Percentiles rank a stretch among this genome's conserved stretches.
phyloP scores from a whole-genome alignment of 768 basidiomycete genomes.

The Boletus rufocinnamomeus region DNA sequence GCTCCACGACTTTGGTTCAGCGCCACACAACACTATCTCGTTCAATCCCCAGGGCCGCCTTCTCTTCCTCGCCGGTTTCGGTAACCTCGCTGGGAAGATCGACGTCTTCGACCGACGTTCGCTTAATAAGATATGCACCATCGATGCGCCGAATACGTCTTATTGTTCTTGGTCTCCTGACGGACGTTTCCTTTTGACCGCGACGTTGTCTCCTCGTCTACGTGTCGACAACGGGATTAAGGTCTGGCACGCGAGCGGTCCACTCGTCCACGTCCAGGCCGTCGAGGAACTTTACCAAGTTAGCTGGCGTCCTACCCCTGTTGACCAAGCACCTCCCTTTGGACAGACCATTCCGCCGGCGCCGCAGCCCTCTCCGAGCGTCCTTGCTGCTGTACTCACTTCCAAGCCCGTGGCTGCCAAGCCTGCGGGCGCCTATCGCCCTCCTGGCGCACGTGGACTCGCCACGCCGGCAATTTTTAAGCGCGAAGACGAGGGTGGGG shows the following conservation, averaged over 20 bases:
- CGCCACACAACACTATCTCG: constrained; percentile 88
- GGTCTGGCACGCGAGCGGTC: constrained; percentile 90
- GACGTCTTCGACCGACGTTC: constrained; percentile 90
- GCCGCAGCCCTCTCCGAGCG: constrained; percentile 64
- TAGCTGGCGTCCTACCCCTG: constrained; percentile 74
- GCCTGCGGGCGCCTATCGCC: constrained; percentile 87
- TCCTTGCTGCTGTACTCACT: constrained; percentile 47
- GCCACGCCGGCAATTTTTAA: constrained; percentile 88
- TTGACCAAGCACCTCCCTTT: constrained; percentile 69
- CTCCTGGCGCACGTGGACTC: constrained; percentile 89
- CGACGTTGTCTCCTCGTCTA: constrained; percentile 91
- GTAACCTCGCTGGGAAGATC: constrained; percentile 93
- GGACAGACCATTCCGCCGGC: constrained; percentile 64
- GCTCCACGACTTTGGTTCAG: constrained; percentile 87
- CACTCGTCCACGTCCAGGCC: constrained; percentile 79
- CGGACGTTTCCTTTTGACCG: constrained; percentile 90
- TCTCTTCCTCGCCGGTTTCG: constrained; percentile 90
- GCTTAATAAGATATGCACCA: constrained; percentile 72
- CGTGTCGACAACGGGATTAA: constrained; percentile 98
- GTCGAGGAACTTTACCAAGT: constrained; percentile 91
- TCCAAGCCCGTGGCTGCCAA: constrained; percentile 61
- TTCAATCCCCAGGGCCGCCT: constrained; percentile 95
- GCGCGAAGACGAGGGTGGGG: constrained; percentile 87
- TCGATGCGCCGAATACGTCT: constrained; percentile 92
- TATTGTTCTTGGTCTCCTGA: constrained; percentile 95